Evolutionary conservation across 2,329 filamentous ascomycete genomes (phyloP), one percentile per base, ranked within the genome.

Genomic region (Fusarium mangiferae): DNA sequence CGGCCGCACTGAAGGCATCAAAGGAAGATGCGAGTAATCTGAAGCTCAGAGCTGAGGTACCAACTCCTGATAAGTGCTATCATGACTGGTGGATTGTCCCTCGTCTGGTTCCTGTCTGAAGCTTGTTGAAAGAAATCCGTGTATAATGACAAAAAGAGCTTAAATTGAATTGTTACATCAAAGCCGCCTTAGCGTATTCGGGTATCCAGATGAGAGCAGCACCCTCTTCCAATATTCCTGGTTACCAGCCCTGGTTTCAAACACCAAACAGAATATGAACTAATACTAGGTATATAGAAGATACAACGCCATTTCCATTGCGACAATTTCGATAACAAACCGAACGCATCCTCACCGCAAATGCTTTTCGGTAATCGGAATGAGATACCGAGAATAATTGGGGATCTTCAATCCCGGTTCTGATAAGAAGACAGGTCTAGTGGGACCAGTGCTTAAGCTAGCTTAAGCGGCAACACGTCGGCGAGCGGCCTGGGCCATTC

Each of bases 71-170:
- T 18, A 85, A 88, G 77, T 83, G 86, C 38, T 91, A 91, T 79
- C 90, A 92, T 79, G 85, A 88, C 76, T 92, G 89, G 87, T 92
- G 90, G 90, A 83, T 91, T 66, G 89, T 92, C 61, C 90, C 90
- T 6, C 87, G 83, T 77, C 74, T 90, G 24, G 74, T 78, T 49
- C 65, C 77, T 55, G 42, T 66, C 46, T 67, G 58, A 63, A 24
- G 28, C 45, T n/a, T 28, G 42, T 62, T 13, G 17, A 35, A 45
- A 36, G 49, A 55, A 33, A 48, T 18, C 24, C 33, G 56, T 39
- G 28, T 42, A 45, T 48, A 17, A 45, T 49, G 52, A 45, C 46
- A 67, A 63, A 67, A 67, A 30, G 59, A 67, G 41, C 30, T 48
- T 64, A 68, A 66, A 66, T 70, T 60, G 65, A 70, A 52, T 67